Percentiles rank a stretch among this genome's conserved stretches.
Evolutionary conservation across 2,329 filamentous ascomycete genomes (phyloP).

Genomic region (Helminthosporium solani): DNA sequence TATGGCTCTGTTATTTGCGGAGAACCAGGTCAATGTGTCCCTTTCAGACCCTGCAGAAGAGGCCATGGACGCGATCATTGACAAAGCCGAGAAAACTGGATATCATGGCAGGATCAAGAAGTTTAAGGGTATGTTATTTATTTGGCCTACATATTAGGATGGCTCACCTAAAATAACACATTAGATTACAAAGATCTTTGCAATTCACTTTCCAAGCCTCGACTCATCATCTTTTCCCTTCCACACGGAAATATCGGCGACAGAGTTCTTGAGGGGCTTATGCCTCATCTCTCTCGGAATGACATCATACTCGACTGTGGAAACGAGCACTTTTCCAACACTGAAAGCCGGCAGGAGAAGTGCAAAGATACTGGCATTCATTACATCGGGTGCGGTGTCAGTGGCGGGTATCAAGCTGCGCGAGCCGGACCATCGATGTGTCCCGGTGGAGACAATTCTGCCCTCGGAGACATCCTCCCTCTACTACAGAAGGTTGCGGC

Average conservation of each 20-base stretch:
- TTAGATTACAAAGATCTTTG: constrained; percentile 55
- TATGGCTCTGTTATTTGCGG: constrained; percentile 60
- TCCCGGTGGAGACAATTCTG: constrained; percentile 61
- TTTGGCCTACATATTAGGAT: neutral
- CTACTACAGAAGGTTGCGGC: constrained; percentile 62
- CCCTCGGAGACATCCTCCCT: constrained; percentile 60
- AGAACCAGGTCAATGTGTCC: constrained; percentile 56
- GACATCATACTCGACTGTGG: constrained; percentile 70
- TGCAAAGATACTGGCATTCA: constrained; percentile 59
- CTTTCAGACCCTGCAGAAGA: constrained; percentile 56
- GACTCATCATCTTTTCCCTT: constrained; percentile 55
- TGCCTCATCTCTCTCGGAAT: constrained; percentile 55
- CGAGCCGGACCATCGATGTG: constrained; percentile 67
- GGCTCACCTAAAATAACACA: constrained; percentile 12
- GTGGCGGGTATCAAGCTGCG: constrained; percentile 68
- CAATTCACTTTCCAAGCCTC: constrained; percentile 50
- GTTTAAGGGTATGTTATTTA: constrained; percentile 30
- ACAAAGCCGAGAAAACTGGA: constrained; percentile 44
- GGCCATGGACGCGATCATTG: constrained; percentile 49
- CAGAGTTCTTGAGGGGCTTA: constrained; percentile 49
- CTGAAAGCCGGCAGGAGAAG: constrained; percentile 62
- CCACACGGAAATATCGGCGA: constrained; percentile 54
- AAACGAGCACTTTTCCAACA: constrained; percentile 67
- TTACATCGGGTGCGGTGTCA: constrained; percentile 69
- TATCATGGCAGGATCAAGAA: constrained; percentile 44